Conservation (phyloP, 2,329 filamentous ascomycete genomes). For the Metarhizium anisopliae region DNA sequence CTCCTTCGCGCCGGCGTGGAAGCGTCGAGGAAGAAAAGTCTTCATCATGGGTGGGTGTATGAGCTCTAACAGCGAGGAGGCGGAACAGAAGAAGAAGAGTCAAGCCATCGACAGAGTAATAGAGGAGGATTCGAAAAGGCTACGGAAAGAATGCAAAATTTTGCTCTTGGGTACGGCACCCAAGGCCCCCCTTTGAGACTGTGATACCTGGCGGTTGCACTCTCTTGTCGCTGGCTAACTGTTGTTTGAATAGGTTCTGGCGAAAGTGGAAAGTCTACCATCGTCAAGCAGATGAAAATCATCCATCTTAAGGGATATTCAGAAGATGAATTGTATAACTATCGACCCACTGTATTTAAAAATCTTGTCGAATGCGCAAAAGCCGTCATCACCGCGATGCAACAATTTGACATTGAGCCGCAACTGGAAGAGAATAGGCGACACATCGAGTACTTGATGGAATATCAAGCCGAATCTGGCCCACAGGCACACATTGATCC, state of each 20-base stretch:
- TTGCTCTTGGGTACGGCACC: slow-evolving; percentile 69
- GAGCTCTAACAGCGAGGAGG: slow-evolving; percentile 79
- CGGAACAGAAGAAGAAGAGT: slow-evolving; percentile 90
- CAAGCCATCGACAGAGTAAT: slow-evolving; percentile 90
- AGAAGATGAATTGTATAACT: slow-evolving; percentile 85
- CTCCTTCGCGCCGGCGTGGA: background rate
- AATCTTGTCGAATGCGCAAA: slow-evolving; percentile 97
- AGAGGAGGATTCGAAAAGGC: slow-evolving; percentile 86
- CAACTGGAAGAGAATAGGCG: slow-evolving; percentile 62
- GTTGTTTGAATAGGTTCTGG: slow-evolving; percentile 64
- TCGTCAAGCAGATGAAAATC: slow-evolving; percentile 99
- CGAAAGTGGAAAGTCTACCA: slow-evolving; percentile 97
- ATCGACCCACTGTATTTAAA: slow-evolving; percentile 95
- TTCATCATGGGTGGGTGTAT: slow-evolving; percentile 83
- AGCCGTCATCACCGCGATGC: slow-evolving; percentile 82
- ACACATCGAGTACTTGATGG: slow-evolving; percentile 69
- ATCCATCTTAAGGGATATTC: slow-evolving; percentile 98
- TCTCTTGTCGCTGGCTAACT: slow-evolving; percentile 9
- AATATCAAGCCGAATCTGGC: slow-evolving; percentile 85
- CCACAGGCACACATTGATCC: slow-evolving; percentile 77
- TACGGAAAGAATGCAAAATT: slow-evolving; percentile 98
- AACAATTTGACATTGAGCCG: slow-evolving; percentile 80
- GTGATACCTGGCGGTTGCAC: background rate
- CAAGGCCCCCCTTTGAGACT: background rate
- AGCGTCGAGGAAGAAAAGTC: slow-evolving; percentile 8